Conservation (phyloP, 805 yeast species). For the Candida odintsovae region DNA sequence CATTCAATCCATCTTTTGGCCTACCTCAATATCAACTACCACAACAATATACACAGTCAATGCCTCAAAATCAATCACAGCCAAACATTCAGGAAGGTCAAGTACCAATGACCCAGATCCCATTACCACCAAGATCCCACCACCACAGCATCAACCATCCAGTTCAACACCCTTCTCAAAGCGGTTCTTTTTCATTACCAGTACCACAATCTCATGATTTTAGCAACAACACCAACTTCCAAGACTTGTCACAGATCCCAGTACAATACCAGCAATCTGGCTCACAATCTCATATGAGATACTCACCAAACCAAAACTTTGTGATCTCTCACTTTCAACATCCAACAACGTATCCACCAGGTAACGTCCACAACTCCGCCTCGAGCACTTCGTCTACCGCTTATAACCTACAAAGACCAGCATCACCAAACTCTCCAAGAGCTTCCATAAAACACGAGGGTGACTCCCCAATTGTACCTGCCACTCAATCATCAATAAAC, state of each 20-base stretch:
- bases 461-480: neutral
- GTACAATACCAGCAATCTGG: neutral
- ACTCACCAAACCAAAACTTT: neutral
- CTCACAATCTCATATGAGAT: neutral
- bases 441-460: neutral
- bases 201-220: neutral
- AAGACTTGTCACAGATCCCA: neutral
- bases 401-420: neutral
- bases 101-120: neutral
- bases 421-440: neutral
- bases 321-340: neutral
- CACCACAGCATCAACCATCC: slow-evolving; percentile 1
- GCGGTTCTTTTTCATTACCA: neutral
- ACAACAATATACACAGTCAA: neutral
- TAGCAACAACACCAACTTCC: neutral
- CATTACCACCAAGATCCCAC: neutral
- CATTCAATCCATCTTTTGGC: neutral
- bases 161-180: neutral
- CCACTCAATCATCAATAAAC: neutral
- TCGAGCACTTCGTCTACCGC: neutral
- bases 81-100: neutral
- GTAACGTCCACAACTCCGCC: neutral
- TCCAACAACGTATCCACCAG: neutral
- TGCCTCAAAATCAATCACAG: neutral
- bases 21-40: neutral